phyloP scores from a whole-genome alignment of 768 basidiomycete genomes.

The Pleurotus platypus region DNA sequence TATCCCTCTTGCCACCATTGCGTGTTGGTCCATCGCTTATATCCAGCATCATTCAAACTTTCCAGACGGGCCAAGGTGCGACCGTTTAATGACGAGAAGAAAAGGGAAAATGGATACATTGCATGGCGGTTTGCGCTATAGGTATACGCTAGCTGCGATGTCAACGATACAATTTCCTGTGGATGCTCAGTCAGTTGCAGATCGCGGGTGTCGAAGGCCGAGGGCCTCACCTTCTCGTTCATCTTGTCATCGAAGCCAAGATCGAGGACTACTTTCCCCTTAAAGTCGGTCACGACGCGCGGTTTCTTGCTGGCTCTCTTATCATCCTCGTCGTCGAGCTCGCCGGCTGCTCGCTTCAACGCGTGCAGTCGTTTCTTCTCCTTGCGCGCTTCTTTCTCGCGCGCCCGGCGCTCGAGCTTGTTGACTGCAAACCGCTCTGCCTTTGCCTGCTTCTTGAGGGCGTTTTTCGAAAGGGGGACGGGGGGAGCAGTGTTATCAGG shows the following conservation, averaged over 20 bases:
- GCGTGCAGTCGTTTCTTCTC: slow-evolving; percentile 62
- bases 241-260: slow-evolving; percentile 91
- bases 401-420: slow-evolving; percentile 73
- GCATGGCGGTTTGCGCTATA: slow-evolving; percentile 86
- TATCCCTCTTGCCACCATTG: slow-evolving; percentile 84
- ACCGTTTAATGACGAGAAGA: slow-evolving; percentile 81
- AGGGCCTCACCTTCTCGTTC: slow-evolving; percentile 74
- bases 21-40: slow-evolving; percentile 77
- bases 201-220: neutral
- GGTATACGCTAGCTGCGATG: slow-evolving; percentile 86
- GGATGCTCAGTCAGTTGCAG: slow-evolving; percentile 1
- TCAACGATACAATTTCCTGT: slow-evolving; percentile 89
- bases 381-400: slow-evolving; percentile 75
- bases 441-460: slow-evolving; percentile 73
- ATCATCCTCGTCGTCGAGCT: slow-evolving; percentile 38
- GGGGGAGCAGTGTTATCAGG: slow-evolving; percentile 11
- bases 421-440: slow-evolving; percentile 58
- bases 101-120: slow-evolving; percentile 62
- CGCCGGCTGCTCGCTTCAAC: slow-evolving; percentile 63
- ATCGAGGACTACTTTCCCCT: slow-evolving; percentile 77
- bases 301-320: slow-evolving; percentile 21
- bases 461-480: slow-evolving; percentile 66
- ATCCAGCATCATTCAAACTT: slow-evolving; percentile 57
- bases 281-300: slow-evolving; percentile 19
- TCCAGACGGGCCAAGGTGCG: slow-evolving; percentile 65